Conservation (phyloP, 2,329 filamentous ascomycete species). For the Epichloe sylvatica region DNA sequence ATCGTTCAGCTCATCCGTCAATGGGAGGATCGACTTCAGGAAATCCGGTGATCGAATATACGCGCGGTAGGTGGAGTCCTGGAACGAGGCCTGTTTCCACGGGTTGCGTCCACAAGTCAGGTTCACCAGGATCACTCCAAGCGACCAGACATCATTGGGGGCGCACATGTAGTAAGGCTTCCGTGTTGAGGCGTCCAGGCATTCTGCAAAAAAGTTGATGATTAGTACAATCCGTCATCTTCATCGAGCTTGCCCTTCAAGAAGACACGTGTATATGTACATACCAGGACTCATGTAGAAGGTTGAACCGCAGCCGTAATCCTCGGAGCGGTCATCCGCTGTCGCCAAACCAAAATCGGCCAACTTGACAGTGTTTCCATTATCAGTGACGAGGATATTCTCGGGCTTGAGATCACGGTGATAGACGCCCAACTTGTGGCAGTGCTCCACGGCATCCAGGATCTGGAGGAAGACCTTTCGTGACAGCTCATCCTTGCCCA, state of each 20-base stretch:
- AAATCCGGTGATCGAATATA: slow-evolving; percentile 78
- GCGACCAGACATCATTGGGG: slow-evolving; percentile 92
- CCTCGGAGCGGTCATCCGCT: slow-evolving; percentile 66
- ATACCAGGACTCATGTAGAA: slow-evolving; percentile 99
- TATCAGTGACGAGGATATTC: slow-evolving; percentile 86
- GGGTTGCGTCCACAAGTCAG: slow-evolving; percentile 95
- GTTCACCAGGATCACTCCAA: slow-evolving; percentile 97
- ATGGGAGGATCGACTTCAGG: slow-evolving; percentile 78
- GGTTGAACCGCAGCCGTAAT: slow-evolving; percentile 95
- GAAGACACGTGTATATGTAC: slow-evolving; percentile 13
- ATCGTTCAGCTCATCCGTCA: slow-evolving; percentile 77
- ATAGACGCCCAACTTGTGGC: slow-evolving; percentile 87
- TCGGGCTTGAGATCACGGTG: slow-evolving; percentile 96
- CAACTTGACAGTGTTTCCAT: slow-evolving; percentile 81
- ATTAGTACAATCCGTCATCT: slow-evolving; percentile 3
- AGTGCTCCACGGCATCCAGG: slow-evolving; percentile 89
- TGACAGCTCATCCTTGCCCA: slow-evolving; percentile 80
- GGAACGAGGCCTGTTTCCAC: slow-evolving; percentile 89
- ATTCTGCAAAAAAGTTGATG: slow-evolving; percentile 48
- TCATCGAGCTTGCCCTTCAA: background rate
- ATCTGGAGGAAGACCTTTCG: slow-evolving; percentile 87
- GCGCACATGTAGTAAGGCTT: slow-evolving; percentile 76
- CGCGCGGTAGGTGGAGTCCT: slow-evolving; percentile 90
- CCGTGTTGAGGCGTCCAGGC: slow-evolving; percentile 62
- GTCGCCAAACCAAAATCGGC: slow-evolving; percentile 96